Conservation (phyloP, 257 asterid genomes). For the Capsicum pubescens region DNA sequence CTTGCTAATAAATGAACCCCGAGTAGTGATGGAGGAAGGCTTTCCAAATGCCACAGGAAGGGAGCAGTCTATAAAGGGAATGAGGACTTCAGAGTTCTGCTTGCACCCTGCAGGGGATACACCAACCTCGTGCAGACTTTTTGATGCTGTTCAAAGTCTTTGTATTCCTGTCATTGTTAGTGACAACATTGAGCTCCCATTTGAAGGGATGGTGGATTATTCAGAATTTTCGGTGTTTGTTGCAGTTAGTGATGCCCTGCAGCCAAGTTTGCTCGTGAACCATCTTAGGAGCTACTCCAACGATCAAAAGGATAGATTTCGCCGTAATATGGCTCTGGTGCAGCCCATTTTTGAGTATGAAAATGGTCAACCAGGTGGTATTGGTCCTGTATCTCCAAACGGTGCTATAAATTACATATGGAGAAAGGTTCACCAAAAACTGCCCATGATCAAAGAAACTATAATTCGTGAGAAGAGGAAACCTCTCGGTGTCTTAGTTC, state of each 20-base stretch:
- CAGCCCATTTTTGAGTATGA: slow-evolving; percentile 76
- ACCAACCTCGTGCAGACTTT: slow-evolving; percentile 90
- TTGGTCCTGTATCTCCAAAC: slow-evolving; percentile 61
- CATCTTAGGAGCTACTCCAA: slow-evolving; percentile 66
- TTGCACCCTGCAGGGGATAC: slow-evolving; percentile 98
- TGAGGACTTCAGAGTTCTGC: slow-evolving; percentile 91
- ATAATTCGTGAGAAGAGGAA: slow-evolving; percentile 79
- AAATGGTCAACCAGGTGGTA: slow-evolving; percentile 66
- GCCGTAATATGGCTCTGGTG: slow-evolving; percentile 59
- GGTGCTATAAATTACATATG: slow-evolving; percentile 90
- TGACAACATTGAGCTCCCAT: slow-evolving; percentile 89
- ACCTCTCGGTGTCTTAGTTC: slow-evolving; percentile 72
- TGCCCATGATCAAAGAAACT: slow-evolving; percentile 81
- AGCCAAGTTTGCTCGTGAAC: slow-evolving; percentile 73
- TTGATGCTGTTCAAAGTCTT: slow-evolving; percentile 94
- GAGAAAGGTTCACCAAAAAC: slow-evolving; percentile 78
- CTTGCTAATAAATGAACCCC: slow-evolving; percentile 61
- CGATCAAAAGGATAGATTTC: slow-evolving; percentile 61
- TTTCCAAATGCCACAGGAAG: slow-evolving; percentile 93
- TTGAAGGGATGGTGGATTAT: slow-evolving; percentile 88
- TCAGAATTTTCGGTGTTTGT: slow-evolving; percentile 74
- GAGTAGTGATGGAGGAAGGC: slow-evolving; percentile 86
- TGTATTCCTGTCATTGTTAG: slow-evolving; percentile 92
- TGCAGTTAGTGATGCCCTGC: slow-evolving; percentile 77
- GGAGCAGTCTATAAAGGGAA: slow-evolving; percentile 88